Conservation (phyloP, 2,329 filamentous ascomycete genomes). For the Tolypocladium inflatum region DNA sequence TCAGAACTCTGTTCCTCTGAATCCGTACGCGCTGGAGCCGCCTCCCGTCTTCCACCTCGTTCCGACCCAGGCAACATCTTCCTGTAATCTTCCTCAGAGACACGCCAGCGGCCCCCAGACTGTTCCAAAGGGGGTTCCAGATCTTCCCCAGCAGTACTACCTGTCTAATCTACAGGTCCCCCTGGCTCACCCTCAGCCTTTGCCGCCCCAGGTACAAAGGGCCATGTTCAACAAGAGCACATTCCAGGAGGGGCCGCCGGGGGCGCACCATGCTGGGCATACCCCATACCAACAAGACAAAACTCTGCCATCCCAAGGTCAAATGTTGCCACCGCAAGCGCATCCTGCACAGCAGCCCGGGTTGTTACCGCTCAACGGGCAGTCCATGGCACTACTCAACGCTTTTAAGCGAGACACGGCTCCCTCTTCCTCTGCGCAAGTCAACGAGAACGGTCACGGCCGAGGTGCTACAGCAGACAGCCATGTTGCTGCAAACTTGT, state of each 20-base stretch:
- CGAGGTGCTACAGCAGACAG: background rate
- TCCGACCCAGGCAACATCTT: conserved; percentile 8
- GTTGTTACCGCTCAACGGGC: conserved; percentile 24
- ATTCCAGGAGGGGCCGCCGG: conserved; percentile 16
- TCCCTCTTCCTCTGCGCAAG: conserved; percentile 3
- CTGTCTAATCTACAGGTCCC: conserved; percentile 13
- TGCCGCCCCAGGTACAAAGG: conserved; percentile 47
- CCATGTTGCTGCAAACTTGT: background rate
- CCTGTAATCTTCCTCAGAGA: conserved; percentile 7
- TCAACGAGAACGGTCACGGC: background rate
- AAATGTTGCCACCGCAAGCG: conserved; percentile 6
- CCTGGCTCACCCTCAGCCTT: conserved; percentile 34
- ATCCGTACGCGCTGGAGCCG: conserved; percentile 15
- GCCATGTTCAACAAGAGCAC: conserved; percentile 34
- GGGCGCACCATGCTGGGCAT: background rate
- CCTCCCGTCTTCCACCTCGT: conserved; percentile 20
- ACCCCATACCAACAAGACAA: conserved; percentile 6
- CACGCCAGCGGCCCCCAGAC: conserved; percentile 8
- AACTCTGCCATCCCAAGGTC: conserved; percentile 5
- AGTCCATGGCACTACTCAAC: conserved; percentile 34
- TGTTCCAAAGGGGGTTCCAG: conserved; percentile 9
- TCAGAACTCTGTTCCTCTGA: conserved; percentile 29
- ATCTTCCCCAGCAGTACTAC: conserved; percentile 10
- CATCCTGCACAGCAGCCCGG: conserved; percentile 4
- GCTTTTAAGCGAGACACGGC: conserved; percentile 28